Evolutionary conservation across 768 basidiomycete species (phyloP), one percentile per base, ranked within the genome.

Genomic region (Strobilomyces confusus): DNA sequence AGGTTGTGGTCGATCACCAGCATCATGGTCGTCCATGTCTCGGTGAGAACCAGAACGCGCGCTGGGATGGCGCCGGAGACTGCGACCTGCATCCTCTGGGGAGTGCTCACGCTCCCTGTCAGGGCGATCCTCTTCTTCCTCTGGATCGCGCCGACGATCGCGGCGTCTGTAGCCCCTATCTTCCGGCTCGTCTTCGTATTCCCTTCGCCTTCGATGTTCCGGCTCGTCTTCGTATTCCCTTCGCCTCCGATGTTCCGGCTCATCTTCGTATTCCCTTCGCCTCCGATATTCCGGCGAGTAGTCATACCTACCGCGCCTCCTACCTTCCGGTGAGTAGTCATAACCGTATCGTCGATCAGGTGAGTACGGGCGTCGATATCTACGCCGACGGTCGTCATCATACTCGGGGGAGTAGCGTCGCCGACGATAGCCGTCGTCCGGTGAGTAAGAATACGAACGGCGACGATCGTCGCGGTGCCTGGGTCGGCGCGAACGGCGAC

Each of bases 391-490:
- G 50, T 58, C 56, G 19, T 56, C 52, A 3, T 62, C 56, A 30
- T 67, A 56, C 8, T 37, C 56, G 11, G 54, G 58, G 19, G 49
- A 51, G 34, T 52, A 49, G 36, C 53, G 54, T 37, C 52, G 50
- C 38, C 58, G 37, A 14, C 23, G 42, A 38, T 44, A 22, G 13
- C 44, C 4, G 41, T 57, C 54, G 9, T 57, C 56, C 4, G 64
- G 65, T 1, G 64, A 66, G 44, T 62, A 59, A 6, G 58, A 61
- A 23, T 62, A 64, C 50, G 69, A 64, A 20, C 62, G 63, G 33
- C 55, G 50, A 46, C 58, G 55, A 50, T 51, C 54, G 11, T 46
- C 51, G 14, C 9, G 43, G 26, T 38, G 44, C 34, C 53, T 44
- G 29, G 3, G 36, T 36, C 50, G 54, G 15, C 37, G 49, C 26